Conservation (phyloP, 148 eudicot genomes). For the Chenopodium formosanum region DNA sequence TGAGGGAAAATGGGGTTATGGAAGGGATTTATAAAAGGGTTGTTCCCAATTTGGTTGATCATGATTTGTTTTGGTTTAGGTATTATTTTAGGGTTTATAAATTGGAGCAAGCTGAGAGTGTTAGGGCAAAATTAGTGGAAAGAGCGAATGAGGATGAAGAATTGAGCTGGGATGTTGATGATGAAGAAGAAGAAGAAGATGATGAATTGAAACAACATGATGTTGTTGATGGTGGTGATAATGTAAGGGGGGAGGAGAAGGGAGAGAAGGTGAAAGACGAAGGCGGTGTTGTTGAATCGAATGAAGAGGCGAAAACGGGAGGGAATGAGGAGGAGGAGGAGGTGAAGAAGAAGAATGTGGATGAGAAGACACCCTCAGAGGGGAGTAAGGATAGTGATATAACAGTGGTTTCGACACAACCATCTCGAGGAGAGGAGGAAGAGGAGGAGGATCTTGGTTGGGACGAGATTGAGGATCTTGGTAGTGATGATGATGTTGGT, state of each 20-base stretch:
- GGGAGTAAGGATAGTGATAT: slow-evolving; percentile 55
- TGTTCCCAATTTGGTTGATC: slow-evolving; percentile 56
- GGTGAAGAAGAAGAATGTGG: slow-evolving; percentile 20
- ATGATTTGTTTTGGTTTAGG: slow-evolving; percentile 67
- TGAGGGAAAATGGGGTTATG: slow-evolving; percentile 43
- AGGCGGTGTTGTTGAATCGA: slow-evolving; percentile 14
- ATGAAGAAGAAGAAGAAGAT: slow-evolving; percentile 43
- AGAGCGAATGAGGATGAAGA: slow-evolving; percentile 70
- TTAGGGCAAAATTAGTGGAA: slow-evolving; percentile 59
- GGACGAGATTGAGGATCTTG: slow-evolving; percentile 91
- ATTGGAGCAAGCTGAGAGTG: slow-evolving; percentile 62
- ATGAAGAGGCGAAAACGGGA: slow-evolving; percentile 32
- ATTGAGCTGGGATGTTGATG: slow-evolving; percentile 89
- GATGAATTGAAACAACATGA: too few relatives aligned
- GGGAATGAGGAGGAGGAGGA: slow-evolving; percentile 10
- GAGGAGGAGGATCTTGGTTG: slow-evolving; percentile 77
- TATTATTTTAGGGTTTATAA: slow-evolving; percentile 61
- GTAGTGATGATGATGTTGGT: slow-evolving; percentile 41
- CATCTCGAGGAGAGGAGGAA: slow-evolving; percentile 54
- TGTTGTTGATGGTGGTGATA: slow-evolving; percentile 77
- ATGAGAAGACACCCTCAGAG: slow-evolving; percentile 38
- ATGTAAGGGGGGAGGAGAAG: background rate
- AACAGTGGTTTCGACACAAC: slow-evolving; percentile 57
- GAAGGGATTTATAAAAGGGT: slow-evolving; percentile 49
- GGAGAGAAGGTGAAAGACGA: slow-evolving; percentile 13